Conservation (phyloP, 345 rosid genomes). For the Erucastrum elatum region DNA sequence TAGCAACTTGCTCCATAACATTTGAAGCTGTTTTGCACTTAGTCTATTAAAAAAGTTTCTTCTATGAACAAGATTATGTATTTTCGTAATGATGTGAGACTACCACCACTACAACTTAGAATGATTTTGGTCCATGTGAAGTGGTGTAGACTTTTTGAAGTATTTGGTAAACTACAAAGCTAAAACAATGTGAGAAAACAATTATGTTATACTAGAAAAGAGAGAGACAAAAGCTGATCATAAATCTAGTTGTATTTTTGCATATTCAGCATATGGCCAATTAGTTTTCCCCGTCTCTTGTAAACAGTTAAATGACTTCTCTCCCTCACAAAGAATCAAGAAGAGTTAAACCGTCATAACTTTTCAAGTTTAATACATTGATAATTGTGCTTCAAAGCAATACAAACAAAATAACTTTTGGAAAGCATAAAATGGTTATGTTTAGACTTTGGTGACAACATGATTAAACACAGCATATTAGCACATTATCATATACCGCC, state of each 20-base stretch:
- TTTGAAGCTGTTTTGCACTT: conserved; percentile 15
- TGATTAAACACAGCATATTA: conserved; percentile 12
- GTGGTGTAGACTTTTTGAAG: conserved; percentile 32
- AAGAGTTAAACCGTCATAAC: neutral
- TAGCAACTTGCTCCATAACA: conserved; percentile 32
- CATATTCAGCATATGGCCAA: neutral
- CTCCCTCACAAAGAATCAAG: neutral
- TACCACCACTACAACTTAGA: conserved; percentile 28
- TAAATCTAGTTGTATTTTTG: neutral
- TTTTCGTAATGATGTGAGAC: conserved; percentile 21
- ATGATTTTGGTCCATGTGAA: conserved; percentile 32
- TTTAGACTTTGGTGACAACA: conserved; percentile 6
- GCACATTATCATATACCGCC: neutral
- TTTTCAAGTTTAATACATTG: conserved; percentile 1
- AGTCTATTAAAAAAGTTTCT: neutral
- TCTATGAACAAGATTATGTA: conserved; percentile 10
- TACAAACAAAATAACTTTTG: conserved; percentile 1
- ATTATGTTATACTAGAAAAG: neutral
- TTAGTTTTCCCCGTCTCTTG: neutral
- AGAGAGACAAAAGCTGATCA: neutral
- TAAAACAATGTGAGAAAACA: conserved; percentile 4
- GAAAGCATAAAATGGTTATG: neutral
- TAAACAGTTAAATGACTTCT: neutral
- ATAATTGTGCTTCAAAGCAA: neutral
- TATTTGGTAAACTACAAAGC: conserved; percentile 3